Conservation (phyloP, 169 alveolate genomes). For the Sarcocystis neurona region DNA sequence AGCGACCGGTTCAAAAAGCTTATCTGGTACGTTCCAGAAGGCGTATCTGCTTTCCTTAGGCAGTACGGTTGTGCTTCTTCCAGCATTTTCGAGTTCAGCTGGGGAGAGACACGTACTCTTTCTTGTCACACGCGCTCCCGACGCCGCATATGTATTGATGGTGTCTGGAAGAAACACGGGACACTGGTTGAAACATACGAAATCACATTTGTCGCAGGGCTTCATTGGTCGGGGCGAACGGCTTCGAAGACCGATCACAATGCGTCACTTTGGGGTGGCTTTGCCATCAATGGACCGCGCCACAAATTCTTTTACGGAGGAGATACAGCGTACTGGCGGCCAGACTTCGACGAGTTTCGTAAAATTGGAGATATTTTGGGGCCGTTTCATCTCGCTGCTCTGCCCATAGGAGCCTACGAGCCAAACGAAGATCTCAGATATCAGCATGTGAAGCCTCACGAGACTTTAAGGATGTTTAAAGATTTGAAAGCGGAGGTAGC, state of each 20-base stretch:
- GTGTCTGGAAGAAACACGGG: slow-evolving; percentile 26
- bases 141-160: slow-evolving; percentile 41
- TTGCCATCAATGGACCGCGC: slow-evolving; percentile 39
- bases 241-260: slow-evolving; percentile 54
- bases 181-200: slow-evolving; percentile 12
- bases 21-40: slow-evolving; percentile 57
- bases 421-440: slow-evolving; percentile 51
- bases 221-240: slow-evolving; percentile 53
- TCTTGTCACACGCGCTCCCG: slow-evolving; percentile 44
- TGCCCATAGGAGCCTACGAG: slow-evolving; percentile 60
- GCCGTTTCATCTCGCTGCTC: slow-evolving; percentile 55
- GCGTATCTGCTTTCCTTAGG: slow-evolving; percentile 45
- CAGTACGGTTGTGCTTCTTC: slow-evolving; percentile 52
- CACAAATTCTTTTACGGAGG: slow-evolving; percentile 56
- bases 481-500: slow-evolving; percentile 49
- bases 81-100: slow-evolving; percentile 43
- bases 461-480: slow-evolving; percentile 9
- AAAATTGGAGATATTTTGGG: slow-evolving; percentile 43
- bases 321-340: slow-evolving; percentile 35
- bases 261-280: slow-evolving; percentile 57
- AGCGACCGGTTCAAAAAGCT: slow-evolving; percentile 1
- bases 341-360: slow-evolving; percentile 43
- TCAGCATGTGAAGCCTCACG: slow-evolving; percentile 58
- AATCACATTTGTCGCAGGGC: slow-evolving; percentile 29
- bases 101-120: slow-evolving; percentile 54